Evolutionary conservation across 2,329 filamentous ascomycete species (phyloP), one percentile per base, ranked within the genome.

Genomic region (Penicillium griseofulvum): DNA sequence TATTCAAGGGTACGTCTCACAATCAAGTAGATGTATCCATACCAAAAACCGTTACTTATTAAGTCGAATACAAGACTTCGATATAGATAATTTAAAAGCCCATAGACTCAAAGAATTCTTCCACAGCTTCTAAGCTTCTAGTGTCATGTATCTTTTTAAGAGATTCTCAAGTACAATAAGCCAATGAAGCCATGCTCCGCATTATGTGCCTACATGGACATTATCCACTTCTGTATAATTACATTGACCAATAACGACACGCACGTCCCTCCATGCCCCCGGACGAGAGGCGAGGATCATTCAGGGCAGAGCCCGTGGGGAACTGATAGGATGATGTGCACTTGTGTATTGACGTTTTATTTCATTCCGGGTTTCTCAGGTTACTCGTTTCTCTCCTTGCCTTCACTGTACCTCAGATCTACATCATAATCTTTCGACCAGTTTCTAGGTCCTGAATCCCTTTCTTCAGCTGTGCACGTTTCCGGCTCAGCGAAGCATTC

Each of bases 251-350:
- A 76, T 76, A 65, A 68, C 52, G 61, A 54, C 29, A 28, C 49
- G 57, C 56, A 59, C 57, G 63, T 68, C 69, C 71, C 71, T 73
- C 72, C 71, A 74, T 72, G 70, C 62, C 57, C 65, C 58, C 63
- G 41, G 64, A 68, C 49, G 68, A 73, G 65, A 73, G 69, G 71
- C 55, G 56, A 52, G 56, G 45, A 51, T 58, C 52, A 48, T 57
- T 26, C 46, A 57, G 38, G 58, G 44, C 39, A 49, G 26, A 34
- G 45, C 62, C 52, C 62, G 62, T 64, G 62, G 61, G 49, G 57
- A 38, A 54, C 39, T 31, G 58, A 57, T 56, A 57, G 49, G 56
- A 49, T 33, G 36, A 49, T n/a, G 36, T 4, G 10, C 16, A 8
- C 16, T 36, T n/a, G 26, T 12, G 5, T 26, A 44, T 28, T 43